A percentile compares a stretch with the other conserved stretches of the same genome.
phyloP scores from a whole-genome alignment of 2,329 filamentous ascomycete species.

The Aquanectria penicillioides region DNA sequence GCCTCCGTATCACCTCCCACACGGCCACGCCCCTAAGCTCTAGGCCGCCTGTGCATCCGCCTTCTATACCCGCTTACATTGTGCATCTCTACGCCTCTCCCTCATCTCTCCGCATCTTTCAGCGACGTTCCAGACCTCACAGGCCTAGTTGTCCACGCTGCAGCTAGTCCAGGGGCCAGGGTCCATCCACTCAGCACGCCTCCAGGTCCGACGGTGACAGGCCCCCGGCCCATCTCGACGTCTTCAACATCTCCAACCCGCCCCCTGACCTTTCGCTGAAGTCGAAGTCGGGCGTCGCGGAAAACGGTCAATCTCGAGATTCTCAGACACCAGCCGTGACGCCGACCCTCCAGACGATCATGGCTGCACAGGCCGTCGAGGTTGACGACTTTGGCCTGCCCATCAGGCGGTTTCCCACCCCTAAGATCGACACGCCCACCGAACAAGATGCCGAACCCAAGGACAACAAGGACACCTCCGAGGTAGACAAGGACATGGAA shows the following conservation, averaged over 20 bases:
- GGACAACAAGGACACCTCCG: constrained; percentile 3
- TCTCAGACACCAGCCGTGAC: constrained; percentile 17
- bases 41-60: constrained; percentile 1
- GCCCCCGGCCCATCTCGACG: constrained; percentile 36
- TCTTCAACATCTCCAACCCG: constrained; percentile 36
- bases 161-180: constrained; percentile 28
- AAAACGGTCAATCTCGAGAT: constrained; percentile 5
- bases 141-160: constrained; percentile 4
- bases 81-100: background rate
- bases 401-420: constrained; percentile 60
- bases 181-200: constrained; percentile 28
- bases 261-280: constrained; percentile 18
- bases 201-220: constrained; percentile 34
- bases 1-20: background rate
- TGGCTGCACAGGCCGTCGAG: constrained; percentile 49
- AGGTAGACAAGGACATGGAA: constrained; percentile 6
- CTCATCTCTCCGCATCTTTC: background rate
- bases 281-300: background rate
- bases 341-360: constrained; percentile 27
- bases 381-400: constrained; percentile 79
- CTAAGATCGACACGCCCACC: constrained; percentile 35
- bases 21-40: background rate
- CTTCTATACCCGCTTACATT: background rate
- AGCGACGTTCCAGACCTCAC: background rate
- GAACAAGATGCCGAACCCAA: constrained; percentile 26